Base-by-base conservation (phyloP, 768 basidiomycete genomes). In the Pisolithus orientalis region DNA sequence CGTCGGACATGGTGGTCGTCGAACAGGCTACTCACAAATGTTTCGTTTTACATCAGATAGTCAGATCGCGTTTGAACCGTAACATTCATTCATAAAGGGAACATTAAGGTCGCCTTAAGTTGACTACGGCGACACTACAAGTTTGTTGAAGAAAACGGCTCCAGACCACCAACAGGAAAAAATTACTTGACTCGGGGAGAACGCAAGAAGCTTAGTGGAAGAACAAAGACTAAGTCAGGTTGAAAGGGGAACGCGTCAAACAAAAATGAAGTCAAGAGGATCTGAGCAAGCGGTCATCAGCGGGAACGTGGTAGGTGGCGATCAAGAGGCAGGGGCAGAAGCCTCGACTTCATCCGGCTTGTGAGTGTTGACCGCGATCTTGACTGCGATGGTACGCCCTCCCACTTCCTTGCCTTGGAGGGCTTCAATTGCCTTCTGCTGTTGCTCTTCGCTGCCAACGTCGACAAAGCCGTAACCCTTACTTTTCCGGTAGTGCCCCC, bases 391-490 rank as follows among this genome's bases (percentile, higher is more conserved):
- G 57, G 79, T 66, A 61, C 95, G 79, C 48, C 91, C 93, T 44
- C 82, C 84, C 52, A 99, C 74, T 56, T 95, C 87, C 70, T 90
- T 91, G 67, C 90, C 93, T 61, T 94, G 79, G 56, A 94, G 79
- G 58, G 82, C 82, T 52, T 82, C 83, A 57, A 99, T 87, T 49
- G 93, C 95, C 75, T 93, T 92, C 68, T 85, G 70, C 75, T 99
- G 95, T 71, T 94, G 84, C 61, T 83, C 88, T 70, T 93, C 86
- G 59, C 75, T 75, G 55, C 88, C 91, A 57, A 96, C 91, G 61
- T 98, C 94, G 65, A 99, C 95, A 65, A 99, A 99, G 49, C 93
- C 95, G 70, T 94, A 98, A 52, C 95, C 95, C 73, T 95, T 95
- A 79, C 88, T 91, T 71, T 83, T 88, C 68, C 87, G 81, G 64